These are phyloP conservation scores for Tetradesmus obliquus DNA, from an alignment of 139 green algal species.

Conservation along the genomic window DNA sequence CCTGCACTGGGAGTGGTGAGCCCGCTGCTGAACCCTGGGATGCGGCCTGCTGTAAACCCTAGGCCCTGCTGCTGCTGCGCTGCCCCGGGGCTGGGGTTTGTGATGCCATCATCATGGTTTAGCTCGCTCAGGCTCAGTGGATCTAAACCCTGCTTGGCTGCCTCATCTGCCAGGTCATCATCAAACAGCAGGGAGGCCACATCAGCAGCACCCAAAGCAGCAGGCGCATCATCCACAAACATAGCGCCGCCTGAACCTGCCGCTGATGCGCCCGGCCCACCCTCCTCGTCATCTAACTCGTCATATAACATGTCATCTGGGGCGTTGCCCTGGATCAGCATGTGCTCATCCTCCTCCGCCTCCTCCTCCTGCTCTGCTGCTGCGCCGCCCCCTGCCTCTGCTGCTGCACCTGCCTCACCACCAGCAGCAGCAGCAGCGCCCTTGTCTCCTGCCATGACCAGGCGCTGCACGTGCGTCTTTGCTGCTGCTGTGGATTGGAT, in stretches of 20 bases:
- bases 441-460: constrained; percentile 54
- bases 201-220: constrained; percentile 19
- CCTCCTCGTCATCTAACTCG: constrained; percentile 42
- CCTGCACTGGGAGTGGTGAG: not conserved
- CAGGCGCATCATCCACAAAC: constrained; percentile 24
- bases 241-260: not conserved
- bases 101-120: not conserved
- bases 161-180: constrained; percentile 38
- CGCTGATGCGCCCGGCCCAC: not conserved
- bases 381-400: not conserved
- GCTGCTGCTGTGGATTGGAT: constrained; percentile 65
- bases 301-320: constrained; percentile 28
- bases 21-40: not conserved
- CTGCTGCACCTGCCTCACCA: not conserved
- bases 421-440: constrained; percentile 55
- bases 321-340: constrained; percentile 6
- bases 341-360: constrained; percentile 15
- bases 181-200: constrained; percentile 29
- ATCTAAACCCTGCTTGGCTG: constrained; percentile 15
- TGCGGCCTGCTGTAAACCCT: not conserved
- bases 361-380: not conserved
- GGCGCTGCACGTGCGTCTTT: constrained; percentile 52
- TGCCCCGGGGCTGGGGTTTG: not conserved
- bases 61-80: constrained; percentile 14
- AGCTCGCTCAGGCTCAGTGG: not conserved